These are phyloP conservation scores for Oryza coarctata DNA, from an alignment of 176 grass and related monocot species.

Conservation along the genomic window DNA sequence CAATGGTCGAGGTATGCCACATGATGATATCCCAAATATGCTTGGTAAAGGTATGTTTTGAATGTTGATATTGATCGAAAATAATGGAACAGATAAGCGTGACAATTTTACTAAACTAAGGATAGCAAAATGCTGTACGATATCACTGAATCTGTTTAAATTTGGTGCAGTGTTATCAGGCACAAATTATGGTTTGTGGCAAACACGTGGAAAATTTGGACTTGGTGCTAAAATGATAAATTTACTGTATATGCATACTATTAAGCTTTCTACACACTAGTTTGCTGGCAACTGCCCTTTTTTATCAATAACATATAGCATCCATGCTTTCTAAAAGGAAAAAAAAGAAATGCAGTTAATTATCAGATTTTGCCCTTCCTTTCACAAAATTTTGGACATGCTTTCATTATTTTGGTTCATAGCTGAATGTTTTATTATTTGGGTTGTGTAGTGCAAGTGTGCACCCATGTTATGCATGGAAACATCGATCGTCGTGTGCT, in stretches of 20 bases:
- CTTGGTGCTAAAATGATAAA: slow-evolving; percentile 97
- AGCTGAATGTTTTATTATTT: slow-evolving; percentile 18
- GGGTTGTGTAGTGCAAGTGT: slow-evolving; percentile 26
- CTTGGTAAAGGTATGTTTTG: slow-evolving; percentile 78
- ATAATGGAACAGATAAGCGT: background rate
- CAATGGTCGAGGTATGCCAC: slow-evolving; percentile 95
- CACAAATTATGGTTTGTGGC: slow-evolving; percentile 98
- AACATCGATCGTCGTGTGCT: slow-evolving; percentile 20
- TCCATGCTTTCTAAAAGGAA: background rate
- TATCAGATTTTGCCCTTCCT: background rate
- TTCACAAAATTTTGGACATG: background rate
- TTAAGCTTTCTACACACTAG: background rate
- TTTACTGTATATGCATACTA: background rate
- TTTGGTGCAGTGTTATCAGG: slow-evolving; percentile 85
- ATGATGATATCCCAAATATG: slow-evolving; percentile 99
- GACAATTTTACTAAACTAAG: background rate
- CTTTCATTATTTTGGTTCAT: slow-evolving; percentile 18
- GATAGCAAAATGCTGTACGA: background rate
- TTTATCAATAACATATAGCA: background rate
- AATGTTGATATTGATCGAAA: slow-evolving; percentile 2
- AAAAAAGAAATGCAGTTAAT: background rate
- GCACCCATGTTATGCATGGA: slow-evolving; percentile 9
- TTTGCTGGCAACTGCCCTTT: background rate
- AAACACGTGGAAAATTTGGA: slow-evolving; percentile 98
- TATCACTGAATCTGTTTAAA: slow-evolving; percentile 31